Base-by-base conservation (phyloP, 2,329 filamentous ascomycete genomes). In the Clarireedia hainanense region DNA sequence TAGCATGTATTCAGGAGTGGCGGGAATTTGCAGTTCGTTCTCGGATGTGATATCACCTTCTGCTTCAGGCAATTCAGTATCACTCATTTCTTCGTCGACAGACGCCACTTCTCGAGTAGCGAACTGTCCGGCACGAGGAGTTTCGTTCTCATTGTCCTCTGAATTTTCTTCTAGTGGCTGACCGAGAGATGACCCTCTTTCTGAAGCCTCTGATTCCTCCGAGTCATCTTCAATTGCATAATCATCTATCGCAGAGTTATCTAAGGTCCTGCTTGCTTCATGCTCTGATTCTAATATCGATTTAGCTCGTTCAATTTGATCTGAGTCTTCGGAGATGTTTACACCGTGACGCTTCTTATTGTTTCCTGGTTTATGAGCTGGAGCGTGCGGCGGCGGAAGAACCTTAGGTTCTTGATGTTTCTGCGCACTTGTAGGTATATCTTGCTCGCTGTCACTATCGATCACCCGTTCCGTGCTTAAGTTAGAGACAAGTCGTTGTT, bases 391-490 rank as follows among this genome's bases (percentile, higher is more conserved):
- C 5, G 42, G 20, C 9, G 36, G 6, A 30, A n/a, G 6, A 15
- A 7, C 10, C 7, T 9, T 37, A 6, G 15, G 34, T 40, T 24
- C 20, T 26, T 37, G n/a, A 30, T 46, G 37, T n/a, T 49, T 49
- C 17, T 55, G 52, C 12, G 52, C 52, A 50, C 52, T 55, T 6
- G 46, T 55, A 26, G 52, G 52, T 34, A 17, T 30, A 14, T 9
- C 47, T 30, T 52, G 47, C 20, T 57, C 56, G 15, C 15, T 26
- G 5, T 58, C 56, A 14, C 53, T 52, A 27, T 56, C 52, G 20
- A 39, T 26, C 10, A 56, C 43, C 4, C n/a, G 47, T 52, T 56
- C 48, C 30, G 50, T 49, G 42, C 56, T 58, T 43, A 56, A 30
- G 26, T n/a, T 30, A 27, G 36, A 20, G n/a, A 43, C 17, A 1